Evolutionary conservation across 306 rosid genomes (phyloP), one percentile per base, ranked within the genome.

Genomic region (Prunus salicina): DNA sequence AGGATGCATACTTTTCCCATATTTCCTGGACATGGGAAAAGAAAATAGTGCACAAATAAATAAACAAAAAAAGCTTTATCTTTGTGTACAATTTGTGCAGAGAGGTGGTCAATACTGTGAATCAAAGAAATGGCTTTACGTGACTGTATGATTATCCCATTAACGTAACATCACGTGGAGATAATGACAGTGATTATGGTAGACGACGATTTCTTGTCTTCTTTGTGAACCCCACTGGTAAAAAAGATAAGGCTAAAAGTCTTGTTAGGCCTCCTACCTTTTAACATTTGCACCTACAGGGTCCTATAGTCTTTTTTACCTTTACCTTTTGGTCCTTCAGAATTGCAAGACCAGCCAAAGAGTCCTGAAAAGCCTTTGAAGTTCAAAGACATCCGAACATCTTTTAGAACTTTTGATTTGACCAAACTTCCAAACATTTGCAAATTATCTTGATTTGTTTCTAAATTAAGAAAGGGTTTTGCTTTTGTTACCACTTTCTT

Each of bases 91-190:
- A 57, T 55, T 74, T 13, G 76, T n/a, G 43, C 43, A 38, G 43
- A 66, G 12, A 2, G 30, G 72, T 74, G 72, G 71, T 64, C 46
- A 70, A 51, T 6, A 58, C 12, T 74, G 25, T 79, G 68, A 71
- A 77, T 68, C 74, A 78, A 27, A 73, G 34, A 76, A 57, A 70
- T 73, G 81, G 76, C 82, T 58, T 83, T 78, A 68, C 53, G 62
- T 62, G 72, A 79, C 70, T 27, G 76, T 19, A 66, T 46, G 72
- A 67, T 69, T 80, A 51, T 82, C 25, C 80, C 72, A 73, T 78
- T 75, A 64, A 65, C 9, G 84, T 41, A 18, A 69, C 74, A 64
- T 81, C 86, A 79, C 86, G 84, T 74, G 76, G 30, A 61, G 71
- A 66, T 46, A 61, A 30, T 25, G 68, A 73, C n/a, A 20, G 9